A percentile compares a stretch with the other conserved stretches of the same genome.
These are phyloP conservation scores for Tilletia caries DNA, from an alignment of 1,284 basidiomycete genomes.

Conservation along the genomic window DNA sequence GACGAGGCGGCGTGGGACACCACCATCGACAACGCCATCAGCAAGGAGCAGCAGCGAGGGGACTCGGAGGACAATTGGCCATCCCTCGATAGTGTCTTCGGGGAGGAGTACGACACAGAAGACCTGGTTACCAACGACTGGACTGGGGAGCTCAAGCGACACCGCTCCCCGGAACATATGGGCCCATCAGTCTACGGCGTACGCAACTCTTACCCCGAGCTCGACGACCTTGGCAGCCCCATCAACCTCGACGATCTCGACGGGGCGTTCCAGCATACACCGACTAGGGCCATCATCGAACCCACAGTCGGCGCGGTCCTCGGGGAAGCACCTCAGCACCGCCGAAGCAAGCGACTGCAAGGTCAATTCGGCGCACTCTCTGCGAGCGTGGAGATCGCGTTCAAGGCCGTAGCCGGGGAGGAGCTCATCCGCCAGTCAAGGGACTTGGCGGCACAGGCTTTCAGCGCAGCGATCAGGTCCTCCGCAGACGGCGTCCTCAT, in stretches of 20 bases:
- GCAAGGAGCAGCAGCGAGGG: too few species aligned
- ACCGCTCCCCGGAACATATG: background rate
- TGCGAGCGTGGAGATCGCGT: too few species aligned
- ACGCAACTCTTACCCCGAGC: background rate
- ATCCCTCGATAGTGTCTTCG: background rate
- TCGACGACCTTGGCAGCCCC: background rate
- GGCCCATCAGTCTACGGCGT: background rate
- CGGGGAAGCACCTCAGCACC: too few species aligned
- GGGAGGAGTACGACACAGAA: background rate
- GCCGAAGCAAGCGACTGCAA: too few species aligned
- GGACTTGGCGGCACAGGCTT: too few species aligned
- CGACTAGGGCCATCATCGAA: too few species aligned
- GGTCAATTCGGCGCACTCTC: too few species aligned
- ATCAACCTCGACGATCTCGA: background rate
- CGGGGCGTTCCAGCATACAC: background rate
- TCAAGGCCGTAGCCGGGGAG: too few species aligned
- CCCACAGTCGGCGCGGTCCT: too few species aligned
- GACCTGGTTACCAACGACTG: background rate
- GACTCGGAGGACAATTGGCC: background rate
- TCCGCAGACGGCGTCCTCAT: background rate
- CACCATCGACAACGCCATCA: too few species aligned
- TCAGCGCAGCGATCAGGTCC: background rate
- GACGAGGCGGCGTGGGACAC: background rate
- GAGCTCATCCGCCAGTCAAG: too few species aligned
- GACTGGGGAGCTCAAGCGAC: background rate